Conservation (phyloP, 306 rosid genomes). For the Ormosia semicastrata region DNA sequence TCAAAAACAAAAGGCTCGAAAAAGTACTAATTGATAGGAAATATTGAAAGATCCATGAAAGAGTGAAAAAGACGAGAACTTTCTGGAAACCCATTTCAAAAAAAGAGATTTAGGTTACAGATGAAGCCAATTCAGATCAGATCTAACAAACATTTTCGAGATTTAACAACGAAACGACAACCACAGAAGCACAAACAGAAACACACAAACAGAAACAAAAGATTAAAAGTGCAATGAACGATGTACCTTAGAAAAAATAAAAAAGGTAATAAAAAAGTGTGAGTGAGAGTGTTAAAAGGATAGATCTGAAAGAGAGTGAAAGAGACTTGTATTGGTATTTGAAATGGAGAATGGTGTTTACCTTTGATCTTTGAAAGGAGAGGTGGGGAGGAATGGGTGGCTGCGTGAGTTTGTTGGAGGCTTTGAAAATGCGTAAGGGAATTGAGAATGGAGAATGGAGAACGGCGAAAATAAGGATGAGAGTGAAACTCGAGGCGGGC, state of each 20-base stretch:
- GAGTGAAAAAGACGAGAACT: neutral
- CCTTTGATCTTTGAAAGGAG: neutral
- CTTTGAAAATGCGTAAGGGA: neutral
- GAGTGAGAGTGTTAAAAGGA: neutral
- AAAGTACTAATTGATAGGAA: neutral
- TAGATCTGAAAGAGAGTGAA: neutral
- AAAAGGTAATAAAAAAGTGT: neutral
- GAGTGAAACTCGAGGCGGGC: neutral
- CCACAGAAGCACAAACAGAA: neutral
- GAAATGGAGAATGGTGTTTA: neutral
- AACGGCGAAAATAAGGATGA: neutral
- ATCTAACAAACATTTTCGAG: neutral
- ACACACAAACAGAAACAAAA: too few species aligned
- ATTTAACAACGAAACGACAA: neutral
- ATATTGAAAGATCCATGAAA: neutral
- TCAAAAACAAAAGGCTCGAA: neutral
- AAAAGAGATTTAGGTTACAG: neutral
- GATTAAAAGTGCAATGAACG: neutral
- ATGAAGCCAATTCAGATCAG: slow-evolving; percentile 1
- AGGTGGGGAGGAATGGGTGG: too few species aligned
- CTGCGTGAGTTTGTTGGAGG: slow-evolving; percentile 29
- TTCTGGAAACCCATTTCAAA: neutral
- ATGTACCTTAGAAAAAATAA: neutral
- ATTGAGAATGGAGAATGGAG: too few species aligned
- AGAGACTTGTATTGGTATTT: neutral